Evolutionary conservation across 345 rosid genomes (phyloP).

Genomic region (Syzygium grande): DNA sequence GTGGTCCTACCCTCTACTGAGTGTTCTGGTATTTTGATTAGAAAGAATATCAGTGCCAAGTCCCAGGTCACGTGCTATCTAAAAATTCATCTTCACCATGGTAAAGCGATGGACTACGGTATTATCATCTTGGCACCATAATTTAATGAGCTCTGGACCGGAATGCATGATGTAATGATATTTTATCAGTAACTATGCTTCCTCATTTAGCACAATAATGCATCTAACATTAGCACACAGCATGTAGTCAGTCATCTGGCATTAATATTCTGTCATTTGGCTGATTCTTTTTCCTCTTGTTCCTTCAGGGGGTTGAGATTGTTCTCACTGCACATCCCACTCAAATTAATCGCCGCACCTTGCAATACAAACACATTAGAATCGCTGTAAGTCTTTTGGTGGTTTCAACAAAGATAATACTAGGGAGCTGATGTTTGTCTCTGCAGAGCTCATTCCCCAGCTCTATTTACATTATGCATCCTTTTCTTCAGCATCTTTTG

Average conservation of each 20-base stretch:
- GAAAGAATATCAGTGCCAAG: neutral
- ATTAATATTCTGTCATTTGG: neutral
- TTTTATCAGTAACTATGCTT: neutral
- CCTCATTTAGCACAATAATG: neutral
- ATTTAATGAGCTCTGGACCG: neutral
- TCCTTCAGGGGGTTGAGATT: conserved; percentile 80
- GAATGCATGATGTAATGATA: neutral
- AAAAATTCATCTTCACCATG: neutral
- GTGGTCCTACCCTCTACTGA: neutral
- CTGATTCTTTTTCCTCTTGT: conserved; percentile 1
- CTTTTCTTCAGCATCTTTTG: conserved; percentile 63
- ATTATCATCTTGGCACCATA: neutral
- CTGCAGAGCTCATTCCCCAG: neutral
- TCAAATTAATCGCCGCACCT: conserved; percentile 90
- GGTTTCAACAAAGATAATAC: neutral
- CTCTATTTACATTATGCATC: neutral
- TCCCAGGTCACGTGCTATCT: neutral
- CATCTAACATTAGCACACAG: neutral
- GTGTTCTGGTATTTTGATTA: neutral
- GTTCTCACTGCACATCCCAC: conserved; percentile 99
- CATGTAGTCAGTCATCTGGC: neutral
- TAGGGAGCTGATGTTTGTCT: neutral
- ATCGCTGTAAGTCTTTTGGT: conserved; percentile 59
- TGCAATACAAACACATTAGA: conserved; percentile 92
- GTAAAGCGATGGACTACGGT: neutral